Conservation (phyloP, 1,284 basidiomycete species). For the Afroboletus lepidellus region DNA sequence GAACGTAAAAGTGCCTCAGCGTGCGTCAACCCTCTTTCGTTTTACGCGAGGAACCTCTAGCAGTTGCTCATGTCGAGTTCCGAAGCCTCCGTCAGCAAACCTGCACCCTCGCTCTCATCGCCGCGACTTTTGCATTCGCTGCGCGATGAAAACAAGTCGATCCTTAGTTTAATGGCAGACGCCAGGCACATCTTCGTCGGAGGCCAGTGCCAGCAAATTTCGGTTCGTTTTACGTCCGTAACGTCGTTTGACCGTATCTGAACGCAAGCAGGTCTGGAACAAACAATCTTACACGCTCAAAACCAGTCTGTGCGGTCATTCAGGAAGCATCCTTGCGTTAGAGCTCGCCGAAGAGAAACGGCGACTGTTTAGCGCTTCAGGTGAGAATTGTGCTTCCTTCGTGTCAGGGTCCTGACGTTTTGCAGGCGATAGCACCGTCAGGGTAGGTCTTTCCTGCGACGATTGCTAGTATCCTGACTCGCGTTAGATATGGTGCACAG, state of each 20-base stretch:
- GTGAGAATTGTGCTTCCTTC: conserved; percentile 38
- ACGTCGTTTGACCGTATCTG: conserved; percentile 1
- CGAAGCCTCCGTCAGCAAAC: conserved; percentile 59
- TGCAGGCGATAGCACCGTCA: conserved; percentile 79
- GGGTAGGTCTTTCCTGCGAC: conserved; percentile 48
- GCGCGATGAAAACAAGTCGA: conserved; percentile 65
- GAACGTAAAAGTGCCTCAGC: conserved; percentile 23
- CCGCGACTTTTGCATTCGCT: conserved; percentile 67
- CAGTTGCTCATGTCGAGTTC: conserved; percentile 15
- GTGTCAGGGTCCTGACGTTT: conserved; percentile 6
- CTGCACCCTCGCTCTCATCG: conserved; percentile 39
- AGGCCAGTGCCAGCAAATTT: conserved; percentile 75
- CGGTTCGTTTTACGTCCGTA: conserved; percentile 12
- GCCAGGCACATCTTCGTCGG: conserved; percentile 79
- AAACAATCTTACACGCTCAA: conserved; percentile 67
- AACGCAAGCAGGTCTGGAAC: conserved; percentile 72
- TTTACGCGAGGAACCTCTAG: neutral
- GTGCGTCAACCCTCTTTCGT: conserved; percentile 20
- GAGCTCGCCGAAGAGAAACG: conserved; percentile 72
- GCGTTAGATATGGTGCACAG: conserved; percentile 81
- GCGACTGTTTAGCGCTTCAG: conserved; percentile 86
- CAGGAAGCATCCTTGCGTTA: conserved; percentile 81
- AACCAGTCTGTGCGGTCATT: conserved; percentile 80
- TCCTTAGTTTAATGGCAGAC: conserved; percentile 76
- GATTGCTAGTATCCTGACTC: conserved; percentile 3